These are phyloP conservation scores for Leptographium radiaticola DNA, from an alignment of 2,329 filamentous ascomycete genomes.

Conservation along the genomic window DNA sequence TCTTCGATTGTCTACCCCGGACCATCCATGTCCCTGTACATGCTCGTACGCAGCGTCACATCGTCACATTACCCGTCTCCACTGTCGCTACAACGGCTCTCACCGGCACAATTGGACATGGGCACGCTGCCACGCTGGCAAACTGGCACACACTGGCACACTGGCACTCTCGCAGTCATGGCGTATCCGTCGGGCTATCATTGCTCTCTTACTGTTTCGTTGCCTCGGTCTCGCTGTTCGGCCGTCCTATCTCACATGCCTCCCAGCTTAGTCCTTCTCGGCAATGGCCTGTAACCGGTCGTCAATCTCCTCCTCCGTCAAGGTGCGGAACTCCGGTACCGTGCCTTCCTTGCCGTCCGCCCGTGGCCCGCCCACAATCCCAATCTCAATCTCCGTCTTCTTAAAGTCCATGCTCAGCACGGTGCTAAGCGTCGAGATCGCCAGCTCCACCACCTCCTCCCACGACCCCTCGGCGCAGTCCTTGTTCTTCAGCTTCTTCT, in stretches of 20 bases:
- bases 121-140: too few relatives aligned
- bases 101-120: not conserved
- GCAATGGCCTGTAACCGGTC: conserved; percentile 95
- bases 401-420: conserved; percentile 99
- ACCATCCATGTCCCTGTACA: too few relatives aligned
- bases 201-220: not conserved
- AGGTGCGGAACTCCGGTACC: conserved; percentile 65
- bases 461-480: conserved; percentile 81
- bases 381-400: conserved; percentile 97
- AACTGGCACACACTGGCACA: too few relatives aligned
- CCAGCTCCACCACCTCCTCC: conserved; percentile 96
- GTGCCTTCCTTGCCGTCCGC: conserved; percentile 73
- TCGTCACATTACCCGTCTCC: too few relatives aligned
- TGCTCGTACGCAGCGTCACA: too few relatives aligned
- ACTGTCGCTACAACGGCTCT: too few relatives aligned
- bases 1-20: too few relatives aligned
- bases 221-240: not conserved
- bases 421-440: conserved; percentile 87
- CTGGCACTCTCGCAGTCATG: not conserved
- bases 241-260: not conserved
- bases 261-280: conserved; percentile 66
- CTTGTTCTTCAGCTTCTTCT: conserved; percentile 99
- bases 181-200: not conserved
- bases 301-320: conserved; percentile 97
- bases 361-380: conserved; percentile 82